A percentile compares a stretch with the other conserved stretches of the same genome.
phyloP scores from a whole-genome alignment of 495 filamentous ascomycete species.

The Sporormia fimetaria region DNA sequence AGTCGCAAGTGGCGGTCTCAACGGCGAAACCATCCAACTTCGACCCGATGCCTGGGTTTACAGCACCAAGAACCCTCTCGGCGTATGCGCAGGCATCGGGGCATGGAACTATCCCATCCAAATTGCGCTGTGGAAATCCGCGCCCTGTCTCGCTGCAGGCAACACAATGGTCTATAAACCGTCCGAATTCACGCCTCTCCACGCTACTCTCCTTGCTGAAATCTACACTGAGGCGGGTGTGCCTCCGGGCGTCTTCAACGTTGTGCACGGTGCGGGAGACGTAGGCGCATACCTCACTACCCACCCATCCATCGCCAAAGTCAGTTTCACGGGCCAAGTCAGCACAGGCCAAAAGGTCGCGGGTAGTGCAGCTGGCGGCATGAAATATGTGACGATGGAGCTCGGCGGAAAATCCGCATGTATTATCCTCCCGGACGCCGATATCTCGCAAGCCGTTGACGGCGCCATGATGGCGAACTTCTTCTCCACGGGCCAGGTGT shows the following conservation, averaged over 20 bases:
- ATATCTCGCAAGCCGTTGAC: slow-evolving; percentile 62
- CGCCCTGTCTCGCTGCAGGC: slow-evolving; percentile 68
- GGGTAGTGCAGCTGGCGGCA: slow-evolving; percentile 52
- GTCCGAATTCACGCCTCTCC: slow-evolving; percentile 67
- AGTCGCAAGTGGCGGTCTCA: slow-evolving; percentile 23
- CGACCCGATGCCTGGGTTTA: slow-evolving; percentile 28
- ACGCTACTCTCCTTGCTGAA: slow-evolving; percentile 55
- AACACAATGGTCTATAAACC: slow-evolving; percentile 86
- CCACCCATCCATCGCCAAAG: slow-evolving; percentile 62
- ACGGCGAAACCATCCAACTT: slow-evolving; percentile 29
- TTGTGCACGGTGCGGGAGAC: slow-evolving; percentile 61
- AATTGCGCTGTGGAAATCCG: slow-evolving; percentile 80
- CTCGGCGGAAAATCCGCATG: slow-evolving; percentile 70
- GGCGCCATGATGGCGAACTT: slow-evolving; percentile 86
- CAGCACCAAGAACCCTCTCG: slow-evolving; percentile 29
- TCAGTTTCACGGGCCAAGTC: slow-evolving; percentile 77
- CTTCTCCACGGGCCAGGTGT: slow-evolving; percentile 72
- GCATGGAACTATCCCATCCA: slow-evolving; percentile 64
- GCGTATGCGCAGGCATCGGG: slow-evolving; percentile 32
- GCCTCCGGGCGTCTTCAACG: slow-evolving; percentile 70
- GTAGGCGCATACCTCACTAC: slow-evolving; percentile 58
- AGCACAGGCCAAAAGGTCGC: slow-evolving; percentile 66
- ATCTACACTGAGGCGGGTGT: slow-evolving; percentile 63
- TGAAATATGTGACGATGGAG: slow-evolving; percentile 83
- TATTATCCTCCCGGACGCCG: slow-evolving; percentile 58